Base-by-base conservation (phyloP, 2,329 filamentous ascomycete genomes). In the Penicillium brasilianum region DNA sequence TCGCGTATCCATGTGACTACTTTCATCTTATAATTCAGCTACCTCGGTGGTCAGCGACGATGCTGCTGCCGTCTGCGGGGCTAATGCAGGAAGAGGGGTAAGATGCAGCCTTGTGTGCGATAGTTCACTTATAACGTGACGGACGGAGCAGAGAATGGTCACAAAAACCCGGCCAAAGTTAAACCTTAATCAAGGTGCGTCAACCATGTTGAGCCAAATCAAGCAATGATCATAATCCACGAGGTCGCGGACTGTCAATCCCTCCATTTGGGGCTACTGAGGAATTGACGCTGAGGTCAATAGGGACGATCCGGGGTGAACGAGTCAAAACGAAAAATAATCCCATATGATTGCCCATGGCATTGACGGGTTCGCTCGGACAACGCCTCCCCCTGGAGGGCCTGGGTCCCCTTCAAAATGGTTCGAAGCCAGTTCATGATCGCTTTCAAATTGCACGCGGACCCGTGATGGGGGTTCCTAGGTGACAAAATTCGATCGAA, bases 1-100 rank as follows among this genome's bases (percentile, higher is more conserved):
- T 7, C 25, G 22, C 48, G 13, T 9, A 37, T 25, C 57, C 57
- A 59, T 59, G 57, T 59, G 57, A 59, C n/a, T 25, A 8, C 43
- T 32, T 37, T 11, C 49, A 10, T 43, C 36, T 25, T 56, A 20
- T 36, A 20, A 41, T 8, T 30, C n/a, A 49, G 57, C 41, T 55
- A 39, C 50, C 57, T 43, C 43, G 57, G 41, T 11, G 39, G 11
- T 37, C 39, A 20, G 13, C 3, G 20, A 13, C 34, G 7, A 59
- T 32, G 32, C 57, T 22, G 22, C 32, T 14, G 48, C 53, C 37
- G 16, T 32, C 48, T 51, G 58, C 54, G 53, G 53, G 58, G 53
- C 53, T 39, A 48, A 34, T 36, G 37, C 44, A 43, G 36, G 44
- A 56, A 50, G 52, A 57, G 53, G 53, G 58, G 53, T 55, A 43